phyloP scores from a whole-genome alignment of 2,329 filamentous ascomycete species.

The Pezicula radicicola region DNA sequence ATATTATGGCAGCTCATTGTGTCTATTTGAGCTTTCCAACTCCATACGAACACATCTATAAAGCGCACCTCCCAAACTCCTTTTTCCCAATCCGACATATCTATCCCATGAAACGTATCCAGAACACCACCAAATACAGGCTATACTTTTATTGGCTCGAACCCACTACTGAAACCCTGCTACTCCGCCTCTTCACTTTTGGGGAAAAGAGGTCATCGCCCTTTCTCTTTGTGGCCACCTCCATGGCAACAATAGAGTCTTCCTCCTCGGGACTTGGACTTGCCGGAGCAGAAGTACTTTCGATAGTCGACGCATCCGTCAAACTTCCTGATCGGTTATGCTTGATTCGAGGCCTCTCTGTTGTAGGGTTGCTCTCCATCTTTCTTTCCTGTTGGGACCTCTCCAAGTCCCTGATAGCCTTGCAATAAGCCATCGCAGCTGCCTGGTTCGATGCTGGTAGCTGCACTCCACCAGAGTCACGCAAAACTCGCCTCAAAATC shows the following conservation, averaged over 20 bases:
- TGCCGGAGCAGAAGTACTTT: neutral
- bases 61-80: too few species aligned
- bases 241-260: neutral
- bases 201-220: neutral
- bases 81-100: too few species aligned
- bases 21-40: too few species aligned
- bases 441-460: neutral
- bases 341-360: neutral
- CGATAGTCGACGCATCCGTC: neutral
- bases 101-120: too few species aligned
- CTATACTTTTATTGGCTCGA: too few species aligned
- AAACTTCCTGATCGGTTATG: neutral
- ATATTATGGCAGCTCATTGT: too few species aligned
- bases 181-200: neutral
- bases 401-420: neutral
- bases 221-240: neutral
- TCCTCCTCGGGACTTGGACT: neutral
- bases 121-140: too few species aligned
- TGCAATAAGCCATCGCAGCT: slow-evolving; percentile 1
- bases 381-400: neutral
- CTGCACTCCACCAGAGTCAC: slow-evolving; percentile 5
- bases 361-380: neutral
- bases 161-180: neutral
- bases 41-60: too few species aligned
- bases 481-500: slow-evolving; percentile 31